These are phyloP conservation scores for Amaranthus hypochondriacus DNA, from an alignment of 148 eudicot species.

Conservation along the genomic window DNA sequence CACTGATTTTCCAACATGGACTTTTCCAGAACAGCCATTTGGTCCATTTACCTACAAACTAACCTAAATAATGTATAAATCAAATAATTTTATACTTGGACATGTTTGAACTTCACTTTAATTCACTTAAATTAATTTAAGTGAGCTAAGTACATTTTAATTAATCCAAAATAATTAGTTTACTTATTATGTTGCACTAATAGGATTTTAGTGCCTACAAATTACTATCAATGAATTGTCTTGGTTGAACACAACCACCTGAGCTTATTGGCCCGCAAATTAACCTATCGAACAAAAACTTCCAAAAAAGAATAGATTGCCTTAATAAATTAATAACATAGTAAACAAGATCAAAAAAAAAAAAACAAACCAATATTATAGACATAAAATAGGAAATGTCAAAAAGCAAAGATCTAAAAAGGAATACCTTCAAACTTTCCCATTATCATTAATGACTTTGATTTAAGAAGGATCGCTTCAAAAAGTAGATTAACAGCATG, in stretches of 20 bases:
- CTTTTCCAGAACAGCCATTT: no score
- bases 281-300: background rate
- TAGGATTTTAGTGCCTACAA: no score
- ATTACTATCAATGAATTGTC: background rate
- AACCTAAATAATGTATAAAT: no score
- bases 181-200: no score
- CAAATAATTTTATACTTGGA: no score
- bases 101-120: no score
- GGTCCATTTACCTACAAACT: no score
- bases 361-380: background rate
- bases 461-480: constrained; percentile 77
- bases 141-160: no score
- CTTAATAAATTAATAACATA: background rate
- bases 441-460: constrained; percentile 65
- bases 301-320: background rate
- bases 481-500: constrained; percentile 77
- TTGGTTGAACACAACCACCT: background rate
- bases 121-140: no score
- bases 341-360: background rate
- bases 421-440: constrained; percentile 67
- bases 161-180: no score
- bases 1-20: no score
- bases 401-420: background rate
- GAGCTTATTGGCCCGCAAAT: background rate
- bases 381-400: background rate